A percentile compares a stretch with the other conserved stretches of the same genome.
These are phyloP conservation scores for Penicillium paneum DNA, from an alignment of 2,329 filamentous ascomycete genomes.

Conservation along the genomic window DNA sequence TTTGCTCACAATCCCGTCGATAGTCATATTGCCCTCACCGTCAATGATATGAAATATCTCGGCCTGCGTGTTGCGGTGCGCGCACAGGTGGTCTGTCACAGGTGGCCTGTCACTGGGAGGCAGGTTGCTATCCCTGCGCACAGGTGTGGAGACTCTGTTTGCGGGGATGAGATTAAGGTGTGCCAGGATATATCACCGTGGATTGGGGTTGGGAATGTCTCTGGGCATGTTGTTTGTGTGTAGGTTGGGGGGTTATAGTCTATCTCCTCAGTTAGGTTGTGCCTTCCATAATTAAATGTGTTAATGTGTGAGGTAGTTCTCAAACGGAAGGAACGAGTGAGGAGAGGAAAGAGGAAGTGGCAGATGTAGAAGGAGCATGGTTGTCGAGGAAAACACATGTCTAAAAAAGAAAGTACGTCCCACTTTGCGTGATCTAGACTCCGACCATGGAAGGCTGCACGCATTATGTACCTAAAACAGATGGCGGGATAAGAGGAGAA, in stretches of 20 bases:
- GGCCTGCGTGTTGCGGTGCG: conserved; percentile 43
- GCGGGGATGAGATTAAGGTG: conserved; percentile 38
- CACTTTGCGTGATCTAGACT: too few relatives aligned
- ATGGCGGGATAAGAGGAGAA: neutral
- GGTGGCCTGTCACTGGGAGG: conserved; percentile 31
- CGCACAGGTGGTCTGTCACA: conserved; percentile 34
- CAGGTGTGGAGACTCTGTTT: conserved; percentile 36
- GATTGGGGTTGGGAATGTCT: conserved; percentile 16
- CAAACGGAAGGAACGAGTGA: neutral
- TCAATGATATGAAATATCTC: conserved; percentile 45
- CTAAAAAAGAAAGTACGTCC: neutral
- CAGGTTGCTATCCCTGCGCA: conserved; percentile 40
- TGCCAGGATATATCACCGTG: conserved; percentile 36
- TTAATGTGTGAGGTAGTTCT: neutral
- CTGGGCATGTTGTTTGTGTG: conserved; percentile 2
- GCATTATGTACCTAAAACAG: neutral
- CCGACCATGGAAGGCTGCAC: neutral
- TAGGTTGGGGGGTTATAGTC: conserved; percentile 1
- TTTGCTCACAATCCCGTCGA: conserved; percentile 36
- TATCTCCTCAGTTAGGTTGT: neutral
- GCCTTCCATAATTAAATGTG: neutral
- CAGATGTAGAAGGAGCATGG: neutral
- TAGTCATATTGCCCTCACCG: conserved; percentile 37
- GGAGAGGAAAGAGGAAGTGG: neutral
- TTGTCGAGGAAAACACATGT: neutral